Evolutionary conservation across 192 early-diverging fungal genomes (phyloP).

Genomic region (Coemansia sp.): DNA sequence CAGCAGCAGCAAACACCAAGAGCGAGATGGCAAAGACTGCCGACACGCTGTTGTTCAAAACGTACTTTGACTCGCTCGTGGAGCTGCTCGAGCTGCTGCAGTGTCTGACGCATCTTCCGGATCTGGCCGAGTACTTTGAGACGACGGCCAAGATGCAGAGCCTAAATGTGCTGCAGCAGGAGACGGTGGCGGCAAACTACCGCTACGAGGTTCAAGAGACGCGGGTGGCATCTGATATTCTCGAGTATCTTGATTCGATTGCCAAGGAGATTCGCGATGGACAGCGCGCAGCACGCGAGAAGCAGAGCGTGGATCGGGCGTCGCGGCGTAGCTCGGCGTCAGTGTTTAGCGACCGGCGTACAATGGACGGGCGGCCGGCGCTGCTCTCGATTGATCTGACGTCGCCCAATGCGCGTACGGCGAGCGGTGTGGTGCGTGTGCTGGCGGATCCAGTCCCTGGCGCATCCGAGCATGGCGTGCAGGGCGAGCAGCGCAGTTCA

Average conservation of each 20-base stretch:
- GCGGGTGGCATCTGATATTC: constrained; percentile 68
- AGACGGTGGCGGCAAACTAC: constrained; percentile 73
- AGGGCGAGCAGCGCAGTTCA: background rate
- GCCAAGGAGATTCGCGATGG: constrained; percentile 67
- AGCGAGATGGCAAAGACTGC: constrained; percentile 2
- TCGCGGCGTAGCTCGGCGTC: constrained; percentile 48
- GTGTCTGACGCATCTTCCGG: constrained; percentile 71
- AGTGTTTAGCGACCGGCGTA: constrained; percentile 38
- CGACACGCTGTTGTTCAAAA: constrained; percentile 35
- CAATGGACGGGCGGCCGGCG: constrained; percentile 50
- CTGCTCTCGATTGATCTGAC: constrained; percentile 44
- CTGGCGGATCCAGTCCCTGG: constrained; percentile 5
- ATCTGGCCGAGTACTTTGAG: constrained; percentile 74
- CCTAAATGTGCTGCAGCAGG: constrained; percentile 73
- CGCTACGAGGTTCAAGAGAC: constrained; percentile 87
- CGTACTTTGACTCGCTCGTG: constrained; percentile 62
- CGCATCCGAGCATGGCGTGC: background rate
- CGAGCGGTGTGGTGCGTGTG: constrained; percentile 34
- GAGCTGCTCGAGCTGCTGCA: constrained; percentile 83
- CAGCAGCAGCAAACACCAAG: background rate
- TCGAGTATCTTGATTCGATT: constrained; percentile 70
- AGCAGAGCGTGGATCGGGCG: constrained; percentile 34
- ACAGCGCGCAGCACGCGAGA: constrained; percentile 44
- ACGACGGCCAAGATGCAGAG: constrained; percentile 65
- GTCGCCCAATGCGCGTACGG: constrained; percentile 12